Percentiles rank a stretch among this genome's conserved stretches.
These are phyloP conservation scores for Debaryomyces sp. DNA, from an alignment of 1,139 yeast species.

Conservation along the genomic window DNA sequence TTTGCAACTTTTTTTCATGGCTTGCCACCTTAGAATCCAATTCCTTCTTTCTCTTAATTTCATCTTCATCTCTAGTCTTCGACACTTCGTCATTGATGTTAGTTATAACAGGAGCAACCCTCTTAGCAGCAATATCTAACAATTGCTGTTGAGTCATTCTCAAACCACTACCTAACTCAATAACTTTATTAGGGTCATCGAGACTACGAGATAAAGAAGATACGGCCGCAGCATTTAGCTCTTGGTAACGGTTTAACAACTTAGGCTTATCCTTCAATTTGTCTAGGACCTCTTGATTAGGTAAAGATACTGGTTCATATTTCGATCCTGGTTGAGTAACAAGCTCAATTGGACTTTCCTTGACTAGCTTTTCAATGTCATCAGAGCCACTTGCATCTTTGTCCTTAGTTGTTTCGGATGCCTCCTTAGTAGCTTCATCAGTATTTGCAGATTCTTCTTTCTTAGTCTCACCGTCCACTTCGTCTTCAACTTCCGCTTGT, in stretches of 20 bases:
- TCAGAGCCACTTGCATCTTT: conserved; percentile 16
- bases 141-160: conserved; percentile 57
- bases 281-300: conserved; percentile 45
- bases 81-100: conserved; percentile 54
- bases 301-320: conserved; percentile 35
- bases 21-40: conserved; percentile 39
- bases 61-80: conserved; percentile 50
- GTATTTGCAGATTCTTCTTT: conserved; percentile 10
- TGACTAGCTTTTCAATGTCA: conserved; percentile 25
- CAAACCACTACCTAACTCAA: conserved; percentile 59
- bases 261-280: conserved; percentile 51
- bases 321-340: conserved; percentile 35
- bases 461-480: conserved; percentile 13
- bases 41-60: conserved; percentile 44
- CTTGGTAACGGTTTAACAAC: conserved; percentile 50
- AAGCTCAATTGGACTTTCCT: conserved; percentile 37
- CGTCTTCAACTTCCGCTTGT: conserved; percentile 12
- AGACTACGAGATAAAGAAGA: conserved; percentile 47
- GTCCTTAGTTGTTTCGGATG: conserved; percentile 8
- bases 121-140: conserved; percentile 56
- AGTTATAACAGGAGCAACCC: conserved; percentile 59
- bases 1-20: conserved; percentile 48
- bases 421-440: conserved; percentile 9
- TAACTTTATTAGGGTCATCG: conserved; percentile 53
- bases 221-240: conserved; percentile 51